Base-by-base conservation (phyloP, 768 basidiomycete species). In the Pisolithus sp. region DNA sequence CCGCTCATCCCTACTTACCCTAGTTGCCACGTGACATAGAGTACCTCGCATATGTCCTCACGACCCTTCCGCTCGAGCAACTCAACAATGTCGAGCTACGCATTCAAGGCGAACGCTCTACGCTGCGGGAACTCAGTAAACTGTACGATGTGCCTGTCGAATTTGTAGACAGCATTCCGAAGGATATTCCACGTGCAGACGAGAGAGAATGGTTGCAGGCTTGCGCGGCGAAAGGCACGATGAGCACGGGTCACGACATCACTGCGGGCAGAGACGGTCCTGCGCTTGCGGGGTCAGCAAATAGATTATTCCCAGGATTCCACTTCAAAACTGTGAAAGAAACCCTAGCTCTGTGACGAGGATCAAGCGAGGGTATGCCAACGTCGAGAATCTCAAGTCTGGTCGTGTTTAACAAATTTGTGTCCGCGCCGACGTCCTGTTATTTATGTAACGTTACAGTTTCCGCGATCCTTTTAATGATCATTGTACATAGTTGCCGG, bases 401-500 rank as follows among this genome's bases (percentile, higher is more conserved):
- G 34, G 34, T 34, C 5, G 34, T 34, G 12, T 15, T 2, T 34
- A 34, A 15, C 34, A 34, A 34, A 15, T 34, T 34, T 34, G 13
- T 13, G 13, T 34, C 34, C 34, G 12, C 13, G 34, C 12, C 34
- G 34, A 34, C 12, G 34, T 15, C 34, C 34, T 13, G 34, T 34
- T 13, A 34, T 34, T 13, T 42, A 42, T 42, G 40, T 41, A 41
- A 41, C 15, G 40, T 41, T 41, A 18, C 21, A 18, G 6, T 18
- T 34, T 13, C 34, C 12, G 12, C 12, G 34, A 12, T 34, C 13
- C 34, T 4, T 34, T 34, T 34, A 56, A 50, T 21, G 24, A 38
- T 54, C 46, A 62, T 48, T 69, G 68, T 20, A 68, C 66, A 31
- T 68, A 71, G 69, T 65, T 71, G 80, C 89, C 90, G 50, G 94